Conservation (phyloP, 1,284 basidiomycete species). For the Somion occarium region DNA sequence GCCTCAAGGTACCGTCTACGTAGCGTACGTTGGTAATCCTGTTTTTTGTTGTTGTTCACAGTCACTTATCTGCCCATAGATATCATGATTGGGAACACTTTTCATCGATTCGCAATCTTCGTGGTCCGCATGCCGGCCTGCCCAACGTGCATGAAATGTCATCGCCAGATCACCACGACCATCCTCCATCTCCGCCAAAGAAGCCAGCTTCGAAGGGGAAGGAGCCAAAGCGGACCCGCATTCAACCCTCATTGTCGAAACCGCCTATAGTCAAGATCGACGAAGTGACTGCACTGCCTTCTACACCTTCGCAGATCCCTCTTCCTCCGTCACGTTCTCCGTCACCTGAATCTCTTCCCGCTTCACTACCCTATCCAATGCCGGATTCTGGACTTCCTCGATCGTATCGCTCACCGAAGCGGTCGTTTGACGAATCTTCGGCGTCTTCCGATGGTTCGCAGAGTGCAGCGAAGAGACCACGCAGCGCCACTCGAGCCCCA, state of each 20-base stretch:
- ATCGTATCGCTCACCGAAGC: slow-evolving; percentile 50
- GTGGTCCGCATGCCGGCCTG: slow-evolving; percentile 79
- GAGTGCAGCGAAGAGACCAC: slow-evolving; percentile 38
- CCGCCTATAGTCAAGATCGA: slow-evolving; percentile 3
- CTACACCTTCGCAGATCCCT: slow-evolving; percentile 33
- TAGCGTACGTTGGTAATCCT: slow-evolving; percentile 57
- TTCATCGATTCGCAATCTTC: slow-evolving; percentile 83
- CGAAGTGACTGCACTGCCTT: slow-evolving; percentile 14
- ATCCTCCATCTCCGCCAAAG: slow-evolving; percentile 17
- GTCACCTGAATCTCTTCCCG: slow-evolving; percentile 31
- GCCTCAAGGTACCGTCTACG: slow-evolving; percentile 55
- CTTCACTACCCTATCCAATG: slow-evolving; percentile 16
- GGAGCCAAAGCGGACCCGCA: slow-evolving; percentile 14
- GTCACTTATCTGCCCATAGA: slow-evolving; percentile 37
- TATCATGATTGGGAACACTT: slow-evolving; percentile 95
- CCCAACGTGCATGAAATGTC: slow-evolving; percentile 63
- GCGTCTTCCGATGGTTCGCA: slow-evolving; percentile 39
- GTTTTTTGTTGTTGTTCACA: slow-evolving; percentile 12
- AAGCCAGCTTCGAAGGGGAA: slow-evolving; percentile 21
- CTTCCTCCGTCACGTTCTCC: slow-evolving; percentile 42
- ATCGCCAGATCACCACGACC: slow-evolving; percentile 18
- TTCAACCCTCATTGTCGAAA: slow-evolving; percentile 6
- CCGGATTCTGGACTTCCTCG: slow-evolving; percentile 23
- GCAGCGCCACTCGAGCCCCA: slow-evolving; percentile 24
- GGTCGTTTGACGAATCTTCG: slow-evolving; percentile 61